Evolutionary conservation across 805 yeast species (phyloP).

Genomic region (Saccharomycopsis sp.): DNA sequence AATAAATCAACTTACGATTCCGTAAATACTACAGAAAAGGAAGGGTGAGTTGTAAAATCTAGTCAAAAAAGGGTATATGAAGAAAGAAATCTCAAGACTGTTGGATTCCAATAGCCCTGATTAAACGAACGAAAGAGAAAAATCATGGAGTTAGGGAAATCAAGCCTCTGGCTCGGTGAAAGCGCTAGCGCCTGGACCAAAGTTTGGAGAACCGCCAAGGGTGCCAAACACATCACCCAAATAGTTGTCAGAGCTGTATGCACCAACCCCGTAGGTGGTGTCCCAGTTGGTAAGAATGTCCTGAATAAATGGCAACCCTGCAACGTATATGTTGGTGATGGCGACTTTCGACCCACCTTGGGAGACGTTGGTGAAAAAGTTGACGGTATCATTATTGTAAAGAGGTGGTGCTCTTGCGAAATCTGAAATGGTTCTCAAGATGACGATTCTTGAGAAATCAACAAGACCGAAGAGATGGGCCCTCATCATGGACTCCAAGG

Average conservation of each 20-base stretch:
- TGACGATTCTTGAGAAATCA: conserved; percentile 47
- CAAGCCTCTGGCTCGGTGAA: conserved; percentile 5
- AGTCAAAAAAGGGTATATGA: no score
- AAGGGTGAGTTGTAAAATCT: no score
- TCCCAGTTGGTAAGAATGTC: conserved; percentile 47
- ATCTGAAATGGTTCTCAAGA: conserved; percentile 55
- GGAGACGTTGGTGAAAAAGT: conserved; percentile 39
- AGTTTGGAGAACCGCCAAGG: conserved; percentile 36
- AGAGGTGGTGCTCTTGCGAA: conserved; percentile 45
- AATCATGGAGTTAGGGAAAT: neutral
- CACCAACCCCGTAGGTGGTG: conserved; percentile 26
- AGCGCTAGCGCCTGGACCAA: conserved; percentile 23
- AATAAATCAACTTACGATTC: no score
- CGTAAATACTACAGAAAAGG: no score
- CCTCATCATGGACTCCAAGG: conserved; percentile 50
- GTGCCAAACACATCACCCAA: conserved; percentile 54
- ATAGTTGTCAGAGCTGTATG: conserved; percentile 41
- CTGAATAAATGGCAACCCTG: conserved; percentile 44
- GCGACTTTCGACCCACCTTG: conserved; percentile 47
- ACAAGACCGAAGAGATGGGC: conserved; percentile 45
- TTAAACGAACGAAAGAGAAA: no score
- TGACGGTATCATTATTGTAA: conserved; percentile 35
- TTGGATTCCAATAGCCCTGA: no score
- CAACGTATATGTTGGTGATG: conserved; percentile 41
- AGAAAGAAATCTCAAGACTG: no score